Evolutionary conservation across 192 early-diverging fungal genomes (phyloP), one percentile per base, ranked within the genome.

Genomic region (Backusella liffmaniae): DNA sequence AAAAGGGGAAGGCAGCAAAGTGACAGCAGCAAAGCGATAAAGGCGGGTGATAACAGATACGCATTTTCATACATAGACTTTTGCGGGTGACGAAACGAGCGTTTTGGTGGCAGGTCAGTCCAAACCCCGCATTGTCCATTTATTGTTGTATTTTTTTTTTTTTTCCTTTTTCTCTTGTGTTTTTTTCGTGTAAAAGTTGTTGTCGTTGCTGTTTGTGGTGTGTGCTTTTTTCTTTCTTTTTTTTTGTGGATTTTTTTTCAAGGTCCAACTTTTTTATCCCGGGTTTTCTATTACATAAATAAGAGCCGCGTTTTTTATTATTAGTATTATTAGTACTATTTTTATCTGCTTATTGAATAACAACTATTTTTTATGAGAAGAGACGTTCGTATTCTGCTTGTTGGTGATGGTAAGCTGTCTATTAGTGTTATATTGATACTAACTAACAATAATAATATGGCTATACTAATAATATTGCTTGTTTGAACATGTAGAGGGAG

Each of bases 321-420:
- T 0, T 39, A 10, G 9, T 49, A 44, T 44, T 44, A 39, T 0
- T 39, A 10, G 9, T 10, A 39, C 3, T 44, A 3, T 44, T 44
- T 16, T 44, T 44, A 44, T 44, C 10, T 44, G 15, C 7, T 49
- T 49, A n/a, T 49, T n/a, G 5, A 49, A 49, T 49, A 49, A 0
- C 16, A 49, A 16, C 1, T 18, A 10, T 44, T 6, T 49, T 18
- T n/a, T 23, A 94, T 94, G 93, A 90, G 93, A 78, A 86, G 91
- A 87, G 92, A 95, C 84, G 94, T 98, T 76, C 93, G 97, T 68
- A 94, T 98, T 65, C 88, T 98, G 67, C 90, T 98, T 30, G 90
- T 97, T 29, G 97, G 97, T 49, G 97, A 98, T 78, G 89, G 94
- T 95, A 92, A 76, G 77, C 18, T 59, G 8, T 1, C 21, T 59